Conservation (phyloP, 1,284 basidiomycete species). For the Neolentinus lepideus region DNA sequence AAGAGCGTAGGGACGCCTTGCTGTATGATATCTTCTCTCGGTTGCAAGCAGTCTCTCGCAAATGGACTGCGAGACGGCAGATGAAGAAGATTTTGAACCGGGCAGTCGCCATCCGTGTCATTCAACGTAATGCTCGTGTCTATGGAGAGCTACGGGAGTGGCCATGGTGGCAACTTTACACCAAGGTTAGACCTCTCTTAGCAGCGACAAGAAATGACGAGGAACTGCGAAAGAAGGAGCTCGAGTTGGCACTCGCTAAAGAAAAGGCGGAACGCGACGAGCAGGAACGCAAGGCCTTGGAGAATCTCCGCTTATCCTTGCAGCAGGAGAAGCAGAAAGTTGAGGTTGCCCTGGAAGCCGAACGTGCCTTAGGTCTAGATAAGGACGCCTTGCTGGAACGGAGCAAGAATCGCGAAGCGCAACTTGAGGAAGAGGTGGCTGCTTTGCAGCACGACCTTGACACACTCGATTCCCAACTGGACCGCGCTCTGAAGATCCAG, state of each 20-base stretch:
- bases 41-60: constrained; percentile 82
- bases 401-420: constrained; percentile 78
- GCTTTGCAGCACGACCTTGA: constrained; percentile 83
- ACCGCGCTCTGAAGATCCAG: constrained; percentile 70
- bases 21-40: constrained; percentile 88
- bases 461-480: constrained; percentile 79
- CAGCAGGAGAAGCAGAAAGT: constrained; percentile 80
- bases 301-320: constrained; percentile 72
- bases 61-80: constrained; percentile 82
- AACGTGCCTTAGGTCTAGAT: constrained; percentile 75
- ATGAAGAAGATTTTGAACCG: constrained; percentile 96
- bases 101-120: constrained; percentile 85
- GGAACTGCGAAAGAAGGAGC: constrained; percentile 84
- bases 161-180: constrained; percentile 99
- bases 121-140: constrained; percentile 90
- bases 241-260: constrained; percentile 76
- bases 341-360: constrained; percentile 77
- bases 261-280: constrained; percentile 85
- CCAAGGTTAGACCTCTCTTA: constrained; percentile 89
- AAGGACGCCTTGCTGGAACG: constrained; percentile 84
- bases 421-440: constrained; percentile 81
- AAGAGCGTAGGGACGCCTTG: constrained; percentile 85
- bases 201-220: constrained; percentile 92
- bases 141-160: constrained; percentile 89
- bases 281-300: constrained; percentile 71